Evolutionary conservation across 2,329 filamentous ascomycete species (phyloP), one percentile per base, ranked within the genome.

Genomic region (Aureobasidium pullulans): DNA sequence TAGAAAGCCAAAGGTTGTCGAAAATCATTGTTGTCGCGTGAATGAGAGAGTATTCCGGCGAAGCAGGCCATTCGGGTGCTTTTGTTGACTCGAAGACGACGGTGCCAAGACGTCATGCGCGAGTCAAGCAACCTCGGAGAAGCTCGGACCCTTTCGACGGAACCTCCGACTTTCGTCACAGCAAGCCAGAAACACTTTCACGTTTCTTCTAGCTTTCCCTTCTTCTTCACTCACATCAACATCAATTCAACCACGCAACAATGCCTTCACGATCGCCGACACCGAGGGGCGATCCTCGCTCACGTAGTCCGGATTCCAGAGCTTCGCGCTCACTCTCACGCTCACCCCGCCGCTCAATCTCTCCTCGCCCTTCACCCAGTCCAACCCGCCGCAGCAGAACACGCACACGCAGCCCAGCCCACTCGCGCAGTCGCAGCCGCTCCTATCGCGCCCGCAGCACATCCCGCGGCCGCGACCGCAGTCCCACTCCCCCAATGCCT

Each of bases 1-100:
- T 61, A 11, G 65, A 57, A 4, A 67, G 37, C 10, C 60, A 53
- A 23, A 66, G 37, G 23, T 62, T 62, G 31, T 61, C 49, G 49
- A 66, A 64, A 19, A 54, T 43, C 43, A 63, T 60, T 34, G 32
- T 47, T 37, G 54, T 57, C 43, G 54, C 42, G 32, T 11, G 6
- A 40, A 40, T 23, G 16, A 57, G 54, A 31, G 19, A 57, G 15
- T 8, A 8, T 5, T 5, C 29, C 6, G 10, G 31, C 1, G 44
- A 46, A 28, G 39, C 28, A 15, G 52, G 23, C 43, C 54, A 57
- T 40, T 39, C 42, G 54, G 43, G 54, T 57, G 52, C 19, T 44
- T 57, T 54, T 47, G 34, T 48, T 29, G 52, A 46, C 42, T 16
- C 19, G 37, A 13, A 13, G 9, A 13, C 37, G 6, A 40, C 37